Conservation (phyloP, 1,284 basidiomycete genomes). For the Cryptococcus floricola region DNA sequence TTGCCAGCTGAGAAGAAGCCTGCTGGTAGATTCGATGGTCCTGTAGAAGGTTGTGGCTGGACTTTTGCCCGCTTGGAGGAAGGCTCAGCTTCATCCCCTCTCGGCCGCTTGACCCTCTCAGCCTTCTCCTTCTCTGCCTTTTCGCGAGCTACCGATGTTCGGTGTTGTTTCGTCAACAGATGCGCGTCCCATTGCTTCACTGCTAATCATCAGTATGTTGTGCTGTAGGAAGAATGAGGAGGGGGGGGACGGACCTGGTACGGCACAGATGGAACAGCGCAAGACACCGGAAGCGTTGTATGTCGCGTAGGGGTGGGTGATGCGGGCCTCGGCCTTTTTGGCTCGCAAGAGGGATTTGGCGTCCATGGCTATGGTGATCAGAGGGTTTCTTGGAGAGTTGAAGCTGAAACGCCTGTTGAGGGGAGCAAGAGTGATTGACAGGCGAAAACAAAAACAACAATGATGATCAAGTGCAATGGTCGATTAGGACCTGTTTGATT, state of each 20-base stretch:
- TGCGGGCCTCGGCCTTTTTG: constrained; percentile 44
- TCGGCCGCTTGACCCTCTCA: constrained; percentile 16
- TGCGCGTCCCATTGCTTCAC: constrained; percentile 51
- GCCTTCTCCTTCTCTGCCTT: constrained; percentile 32
- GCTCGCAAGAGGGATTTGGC: constrained; percentile 47
- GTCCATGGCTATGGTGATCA: constrained; percentile 30
- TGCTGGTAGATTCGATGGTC: constrained; percentile 21
- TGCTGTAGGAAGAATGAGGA: not conserved
- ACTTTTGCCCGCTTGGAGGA: constrained; percentile 20
- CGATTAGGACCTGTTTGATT: too few relatives aligned
- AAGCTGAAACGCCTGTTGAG: too few relatives aligned
- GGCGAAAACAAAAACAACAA: too few relatives aligned
- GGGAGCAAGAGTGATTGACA: too few relatives aligned
- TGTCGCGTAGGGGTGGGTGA: constrained; percentile 43
- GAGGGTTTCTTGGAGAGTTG: too few relatives aligned
- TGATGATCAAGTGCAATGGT: too few relatives aligned
- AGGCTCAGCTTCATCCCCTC: constrained; percentile 2
- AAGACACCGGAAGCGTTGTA: constrained; percentile 41
- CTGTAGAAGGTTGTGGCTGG: not conserved
- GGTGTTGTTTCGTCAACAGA: constrained; percentile 48
- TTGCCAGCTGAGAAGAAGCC: constrained; percentile 42
- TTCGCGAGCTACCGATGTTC: constrained; percentile 41
- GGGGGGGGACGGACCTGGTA: constrained; percentile 36
- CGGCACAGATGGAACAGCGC: constrained; percentile 46
- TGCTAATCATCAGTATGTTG: constrained; percentile 5